A percentile compares a stretch with the other conserved stretches of the same genome.
These are phyloP conservation scores for Edaphochlamys debaryana DNA, from an alignment of 139 green algal genomes.

Conservation along the genomic window DNA sequence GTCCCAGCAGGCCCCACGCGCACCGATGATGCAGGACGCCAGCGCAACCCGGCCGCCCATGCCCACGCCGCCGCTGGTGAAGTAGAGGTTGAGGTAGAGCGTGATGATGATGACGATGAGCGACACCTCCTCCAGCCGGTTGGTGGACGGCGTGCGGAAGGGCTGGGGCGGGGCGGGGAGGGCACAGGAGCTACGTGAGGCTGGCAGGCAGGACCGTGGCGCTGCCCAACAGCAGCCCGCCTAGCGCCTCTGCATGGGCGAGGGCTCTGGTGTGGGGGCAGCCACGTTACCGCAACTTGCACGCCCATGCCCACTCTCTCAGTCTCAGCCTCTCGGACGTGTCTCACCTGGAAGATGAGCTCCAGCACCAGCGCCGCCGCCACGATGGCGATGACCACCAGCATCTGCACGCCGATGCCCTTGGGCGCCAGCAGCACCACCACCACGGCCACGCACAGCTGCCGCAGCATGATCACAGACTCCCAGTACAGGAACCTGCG, in stretches of 20 bases:
- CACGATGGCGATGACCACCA: conserved; percentile 31
- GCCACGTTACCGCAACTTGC: too few species aligned
- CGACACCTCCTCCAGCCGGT: conserved; percentile 19
- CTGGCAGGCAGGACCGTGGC: neutral
- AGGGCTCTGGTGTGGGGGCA: too few species aligned
- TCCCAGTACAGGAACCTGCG: conserved; percentile 23
- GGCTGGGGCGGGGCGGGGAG: neutral
- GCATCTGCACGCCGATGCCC: conserved; percentile 21
- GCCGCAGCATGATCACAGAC: conserved; percentile 35
- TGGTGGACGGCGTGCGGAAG: neutral
- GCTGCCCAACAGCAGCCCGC: too few species aligned
- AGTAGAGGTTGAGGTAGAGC: conserved; percentile 36
- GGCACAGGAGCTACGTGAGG: too few species aligned
- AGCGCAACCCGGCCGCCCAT: neutral
- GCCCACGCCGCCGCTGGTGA: neutral
- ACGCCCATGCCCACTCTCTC: neutral
- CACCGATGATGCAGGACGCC: conserved; percentile 9
- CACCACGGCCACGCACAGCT: conserved; percentile 27
- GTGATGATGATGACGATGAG: conserved; percentile 30
- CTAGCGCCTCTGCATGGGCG: too few species aligned
- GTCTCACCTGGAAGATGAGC: neutral
- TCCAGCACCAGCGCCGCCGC: conserved; percentile 10
- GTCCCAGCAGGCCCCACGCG: too few species aligned
- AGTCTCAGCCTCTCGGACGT: neutral
- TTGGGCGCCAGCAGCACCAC: conserved; percentile 28